Evolutionary conservation across 2,329 filamentous ascomycete species (phyloP).

Genomic region (Lasiodiplodia sp.): DNA sequence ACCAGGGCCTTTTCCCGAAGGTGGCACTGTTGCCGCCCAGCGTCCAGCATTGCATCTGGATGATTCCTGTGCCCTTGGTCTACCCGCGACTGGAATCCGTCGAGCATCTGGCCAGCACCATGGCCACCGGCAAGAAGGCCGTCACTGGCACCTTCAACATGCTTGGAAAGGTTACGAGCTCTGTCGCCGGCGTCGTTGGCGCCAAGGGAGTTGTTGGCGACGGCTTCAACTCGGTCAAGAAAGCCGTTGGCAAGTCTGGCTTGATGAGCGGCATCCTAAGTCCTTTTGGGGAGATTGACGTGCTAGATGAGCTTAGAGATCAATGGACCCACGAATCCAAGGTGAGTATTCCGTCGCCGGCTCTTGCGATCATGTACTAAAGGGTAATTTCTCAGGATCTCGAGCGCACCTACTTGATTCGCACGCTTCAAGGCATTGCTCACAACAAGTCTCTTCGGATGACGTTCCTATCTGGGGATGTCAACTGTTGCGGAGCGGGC

Average conservation of each 20-base stretch:
- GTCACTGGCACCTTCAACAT: conserved; percentile 97
- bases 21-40: conserved; percentile 87
- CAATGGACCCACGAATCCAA: conserved; percentile 99
- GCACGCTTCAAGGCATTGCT: conserved; percentile 92
- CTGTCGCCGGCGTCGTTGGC: conserved; percentile 92
- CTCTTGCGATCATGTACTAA: conserved; percentile 20
- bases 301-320: conserved; percentile 92
- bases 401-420: conserved; percentile 93
- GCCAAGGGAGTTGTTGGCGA: conserved; percentile 92
- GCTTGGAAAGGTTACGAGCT: conserved; percentile 92
- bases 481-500: conserved; percentile 90
- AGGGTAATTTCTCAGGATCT: conserved; percentile 67
- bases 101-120: conserved; percentile 87
- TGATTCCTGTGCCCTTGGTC: conserved; percentile 87
- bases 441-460: conserved; percentile 96
- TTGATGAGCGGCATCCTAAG: conserved; percentile 96
- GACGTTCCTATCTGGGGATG: conserved; percentile 93
- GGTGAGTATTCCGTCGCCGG: conserved; percentile 48
- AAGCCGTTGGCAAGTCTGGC: conserved; percentile 92
- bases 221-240: conserved; percentile 94
- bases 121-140: conserved; percentile 94
- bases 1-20: conserved; percentile 97
- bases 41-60: conserved; percentile 97
- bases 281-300: conserved; percentile 94
- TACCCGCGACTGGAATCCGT: conserved; percentile 92